These are phyloP conservation scores for Aegilops sharonensis DNA, from an alignment of 176 grass and related monocot genomes.

Conservation along the genomic window DNA sequence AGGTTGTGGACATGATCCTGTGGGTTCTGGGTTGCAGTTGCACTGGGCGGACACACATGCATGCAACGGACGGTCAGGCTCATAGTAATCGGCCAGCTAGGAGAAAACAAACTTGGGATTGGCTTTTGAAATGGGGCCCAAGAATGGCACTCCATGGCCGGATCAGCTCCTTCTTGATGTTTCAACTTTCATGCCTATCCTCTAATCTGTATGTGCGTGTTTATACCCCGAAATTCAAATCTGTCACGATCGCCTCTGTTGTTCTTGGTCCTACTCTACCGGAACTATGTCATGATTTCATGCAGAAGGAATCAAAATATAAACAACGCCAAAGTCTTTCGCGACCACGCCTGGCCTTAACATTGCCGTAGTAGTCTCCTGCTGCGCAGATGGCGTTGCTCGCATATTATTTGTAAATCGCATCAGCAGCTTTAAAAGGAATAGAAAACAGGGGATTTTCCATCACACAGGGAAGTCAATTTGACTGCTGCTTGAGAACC, in stretches of 20 bases:
- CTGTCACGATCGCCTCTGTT: not conserved
- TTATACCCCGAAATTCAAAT: not conserved
- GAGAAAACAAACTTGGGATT: slow-evolving; percentile 25
- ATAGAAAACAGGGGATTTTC: no score
- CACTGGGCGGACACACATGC: not conserved
- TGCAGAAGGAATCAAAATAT: not conserved
- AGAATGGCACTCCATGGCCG: not conserved
- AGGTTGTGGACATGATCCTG: slow-evolving; percentile 30
- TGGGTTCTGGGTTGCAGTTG: not conserved
- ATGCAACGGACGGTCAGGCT: not conserved
- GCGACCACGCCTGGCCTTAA: no score
- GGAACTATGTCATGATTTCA: not conserved
- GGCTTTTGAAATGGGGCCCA: not conserved
- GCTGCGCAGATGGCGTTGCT: no score
- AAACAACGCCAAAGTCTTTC: no score
- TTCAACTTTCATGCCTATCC: not conserved
- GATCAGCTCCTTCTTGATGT: not conserved
- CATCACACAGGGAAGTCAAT: no score
- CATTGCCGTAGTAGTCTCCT: no score
- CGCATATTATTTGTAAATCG: no score
- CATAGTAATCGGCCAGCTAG: not conserved
- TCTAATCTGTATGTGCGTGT: not conserved
- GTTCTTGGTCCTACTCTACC: not conserved
- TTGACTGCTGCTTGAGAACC: no score
- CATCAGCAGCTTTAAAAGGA: no score